Conservation (phyloP, 208 protist genomes). For the Acanthamoeba sp. region DNA sequence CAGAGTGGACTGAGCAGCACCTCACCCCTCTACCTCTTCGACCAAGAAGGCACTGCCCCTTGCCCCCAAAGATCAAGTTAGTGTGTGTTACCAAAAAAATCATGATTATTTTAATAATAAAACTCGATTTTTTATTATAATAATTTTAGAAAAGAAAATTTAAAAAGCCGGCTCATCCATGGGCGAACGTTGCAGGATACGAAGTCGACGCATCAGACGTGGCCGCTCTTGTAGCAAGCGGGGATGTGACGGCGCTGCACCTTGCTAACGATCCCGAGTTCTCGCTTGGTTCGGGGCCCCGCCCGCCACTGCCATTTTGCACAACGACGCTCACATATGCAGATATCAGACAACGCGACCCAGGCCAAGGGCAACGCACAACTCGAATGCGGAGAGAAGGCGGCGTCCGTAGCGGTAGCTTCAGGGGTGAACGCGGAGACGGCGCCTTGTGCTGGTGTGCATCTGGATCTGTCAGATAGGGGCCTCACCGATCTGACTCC, state of each 20-base stretch:
- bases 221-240: not conserved
- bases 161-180: too few species aligned
- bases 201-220: slow-evolving; percentile 1
- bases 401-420: not conserved
- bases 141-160: too few species aligned
- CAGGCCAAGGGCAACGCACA: not conserved
- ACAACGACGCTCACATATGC: not conserved
- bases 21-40: not conserved
- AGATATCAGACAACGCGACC: not conserved
- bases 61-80: not conserved
- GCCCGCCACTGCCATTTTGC: too few species aligned
- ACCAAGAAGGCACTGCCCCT: not conserved
- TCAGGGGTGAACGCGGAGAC: not conserved
- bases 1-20: too few species aligned
- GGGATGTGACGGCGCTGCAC: slow-evolving; percentile 7
- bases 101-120: too few species aligned
- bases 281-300: slow-evolving; percentile 10
- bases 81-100: too few species aligned
- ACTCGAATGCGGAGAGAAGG: not conserved
- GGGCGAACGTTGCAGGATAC: not conserved
- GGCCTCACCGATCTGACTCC: not conserved
- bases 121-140: too few species aligned
- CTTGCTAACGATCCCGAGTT: not conserved
- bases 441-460: not conserved
- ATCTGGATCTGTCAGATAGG: not conserved